phyloP scores from a whole-genome alignment of 768 basidiomycete genomes.

The Pleurotus eryngii region DNA sequence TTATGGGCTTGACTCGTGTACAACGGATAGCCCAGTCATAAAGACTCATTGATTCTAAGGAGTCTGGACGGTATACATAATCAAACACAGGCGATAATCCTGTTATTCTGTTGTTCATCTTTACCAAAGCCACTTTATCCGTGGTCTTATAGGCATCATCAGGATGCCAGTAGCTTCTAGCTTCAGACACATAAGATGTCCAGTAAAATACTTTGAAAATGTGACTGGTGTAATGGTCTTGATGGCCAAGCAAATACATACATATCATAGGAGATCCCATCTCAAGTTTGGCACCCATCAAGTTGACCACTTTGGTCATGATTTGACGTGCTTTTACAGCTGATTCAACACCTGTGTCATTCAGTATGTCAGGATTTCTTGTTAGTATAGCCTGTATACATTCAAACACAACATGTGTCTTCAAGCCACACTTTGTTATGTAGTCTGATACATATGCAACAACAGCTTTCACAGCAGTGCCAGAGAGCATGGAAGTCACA shows the following conservation, averaged over 20 bases:
- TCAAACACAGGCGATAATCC: slow-evolving; percentile 17
- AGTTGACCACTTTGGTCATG: slow-evolving; percentile 25
- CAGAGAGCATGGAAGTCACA: slow-evolving; percentile 26
- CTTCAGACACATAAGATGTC: slow-evolving; percentile 14
- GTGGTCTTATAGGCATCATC: slow-evolving; percentile 4
- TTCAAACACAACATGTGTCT: slow-evolving; percentile 25
- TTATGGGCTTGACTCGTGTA: not conserved
- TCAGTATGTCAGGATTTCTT: not conserved
- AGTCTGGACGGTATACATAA: slow-evolving; percentile 11
- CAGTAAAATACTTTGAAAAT: slow-evolving; percentile 8
- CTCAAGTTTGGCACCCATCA: slow-evolving; percentile 23
- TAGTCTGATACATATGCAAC: slow-evolving; percentile 31
- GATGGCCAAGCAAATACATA: slow-evolving; percentile 21
- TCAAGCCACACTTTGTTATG: slow-evolving; percentile 23
- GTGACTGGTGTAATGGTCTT: slow-evolving; percentile 29
- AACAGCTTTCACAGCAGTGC: slow-evolving; percentile 29
- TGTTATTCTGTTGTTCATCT: slow-evolving; percentile 13
- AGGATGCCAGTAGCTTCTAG: slow-evolving; percentile 8
- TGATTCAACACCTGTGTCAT: not conserved
- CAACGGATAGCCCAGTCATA: slow-evolving; percentile 16
- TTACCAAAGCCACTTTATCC: slow-evolving; percentile 19
- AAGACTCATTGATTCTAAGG: slow-evolving; percentile 9
- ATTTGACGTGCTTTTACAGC: slow-evolving; percentile 17
- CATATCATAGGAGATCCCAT: slow-evolving; percentile 25
- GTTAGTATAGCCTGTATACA: slow-evolving; percentile 11